Conservation (phyloP, 1,139 yeast genomes). For the Hansenula lynferdii region DNA sequence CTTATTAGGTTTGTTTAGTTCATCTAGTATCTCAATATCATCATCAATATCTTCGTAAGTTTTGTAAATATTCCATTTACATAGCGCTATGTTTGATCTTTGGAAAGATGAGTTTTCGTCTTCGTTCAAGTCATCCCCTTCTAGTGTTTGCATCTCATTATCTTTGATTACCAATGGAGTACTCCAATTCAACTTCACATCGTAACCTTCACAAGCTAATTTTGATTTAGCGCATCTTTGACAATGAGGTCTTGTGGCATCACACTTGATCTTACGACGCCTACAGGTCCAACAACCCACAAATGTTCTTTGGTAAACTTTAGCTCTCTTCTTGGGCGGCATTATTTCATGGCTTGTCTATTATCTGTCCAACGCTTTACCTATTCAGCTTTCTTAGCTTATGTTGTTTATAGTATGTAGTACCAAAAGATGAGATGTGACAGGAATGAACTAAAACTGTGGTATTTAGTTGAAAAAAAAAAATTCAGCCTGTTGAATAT, state of each 20-base stretch:
- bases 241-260: slow-evolving; percentile 39
- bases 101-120: slow-evolving; percentile 20
- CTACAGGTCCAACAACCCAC: slow-evolving; percentile 52
- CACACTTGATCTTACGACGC: slow-evolving; percentile 45
- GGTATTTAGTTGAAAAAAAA: no score
- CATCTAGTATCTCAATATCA: slow-evolving; percentile 50
- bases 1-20: background rate
- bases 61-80: slow-evolving; percentile 56
- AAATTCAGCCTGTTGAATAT: no score
- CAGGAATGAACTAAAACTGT: no score
- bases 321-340: slow-evolving; percentile 10
- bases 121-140: slow-evolving; percentile 6
- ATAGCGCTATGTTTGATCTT: slow-evolving; percentile 69
- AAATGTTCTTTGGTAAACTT: slow-evolving; percentile 33
- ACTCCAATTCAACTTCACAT: slow-evolving; percentile 45
- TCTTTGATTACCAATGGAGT: slow-evolving; percentile 26
- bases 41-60: slow-evolving; percentile 76
- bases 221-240: slow-evolving; percentile 37
- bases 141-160: background rate
- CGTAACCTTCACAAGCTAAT: slow-evolving; percentile 44
- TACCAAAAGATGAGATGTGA: no score
- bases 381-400: no score
- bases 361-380: no score
- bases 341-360: no score
- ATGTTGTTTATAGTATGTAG: no score